Base-by-base conservation (phyloP, 352 stramenopile species). In the Plasmopara viticola region DNA sequence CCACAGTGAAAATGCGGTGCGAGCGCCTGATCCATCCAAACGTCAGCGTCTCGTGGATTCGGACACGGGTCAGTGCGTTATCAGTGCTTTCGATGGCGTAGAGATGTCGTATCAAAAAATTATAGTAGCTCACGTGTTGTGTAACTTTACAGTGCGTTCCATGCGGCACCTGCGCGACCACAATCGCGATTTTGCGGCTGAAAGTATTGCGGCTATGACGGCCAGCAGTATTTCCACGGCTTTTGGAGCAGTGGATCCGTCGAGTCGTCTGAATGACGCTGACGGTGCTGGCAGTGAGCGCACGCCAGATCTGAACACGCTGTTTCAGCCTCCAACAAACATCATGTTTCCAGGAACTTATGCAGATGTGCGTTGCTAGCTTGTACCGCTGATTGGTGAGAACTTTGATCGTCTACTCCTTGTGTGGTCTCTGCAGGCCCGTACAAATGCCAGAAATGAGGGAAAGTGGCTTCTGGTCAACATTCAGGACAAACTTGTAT, bases 391-490 rank as follows among this genome's bases (percentile, higher is more conserved):
- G 18, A n/a, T 10, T 9, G 35, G 14, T 50, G 28, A 8, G 2
- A 44, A 17, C 9, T 50, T 12, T 34, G 51, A 29, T 35, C 37
- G 9, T 39, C 20, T 12, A 10, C 17, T 18, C 15, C 10, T 41
- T 18, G 46, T 46, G 6, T 50, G 41, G 12, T 41, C 28, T 45
- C 7, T 53, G 34, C 34, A 87, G 77, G 78, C 78, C 35, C 78
- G 78, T 20, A 69, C 68, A 31, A 70, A 73, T 18, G 91, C 91
- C 33, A 97, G 91, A 53, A 90, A 87, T 41, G 78, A 86, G 29
- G 60, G 74, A 48, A 91, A 96, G 49, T 98, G 88, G 87, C 72
- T 98, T 10, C 64, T 98, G 29, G 92, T 98, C 28, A 97, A 97
- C 72, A 86, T 98, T 34, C 92, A 97, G 58, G 79, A 93, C 58